These are phyloP conservation scores for Lathyrus sativus DNA, from an alignment of 306 rosid genomes.

Conservation along the genomic window DNA sequence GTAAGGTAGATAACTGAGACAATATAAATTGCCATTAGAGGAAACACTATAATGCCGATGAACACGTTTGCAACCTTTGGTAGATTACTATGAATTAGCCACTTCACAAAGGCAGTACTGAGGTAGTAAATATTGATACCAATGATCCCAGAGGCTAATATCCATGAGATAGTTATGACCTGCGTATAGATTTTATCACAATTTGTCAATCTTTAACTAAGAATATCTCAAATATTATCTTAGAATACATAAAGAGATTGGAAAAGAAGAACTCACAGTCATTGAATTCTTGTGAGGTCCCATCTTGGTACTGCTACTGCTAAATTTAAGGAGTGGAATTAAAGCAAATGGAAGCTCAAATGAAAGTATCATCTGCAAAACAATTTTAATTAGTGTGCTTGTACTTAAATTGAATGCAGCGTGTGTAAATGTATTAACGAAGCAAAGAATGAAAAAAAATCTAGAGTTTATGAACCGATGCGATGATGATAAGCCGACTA, in stretches of 20 bases:
- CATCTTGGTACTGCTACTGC: constrained; percentile 78
- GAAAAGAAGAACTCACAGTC: constrained; percentile 37
- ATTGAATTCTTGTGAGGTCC: constrained; percentile 81
- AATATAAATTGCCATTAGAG: constrained; percentile 68
- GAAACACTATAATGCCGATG: constrained; percentile 73
- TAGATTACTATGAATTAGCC: constrained; percentile 67
- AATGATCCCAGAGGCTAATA: constrained; percentile 64
- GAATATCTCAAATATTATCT: no score
- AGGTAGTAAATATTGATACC: constrained; percentile 83
- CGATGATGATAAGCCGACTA: constrained; percentile 55
- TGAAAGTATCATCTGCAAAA: constrained; percentile 85
- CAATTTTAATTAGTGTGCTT: neutral
- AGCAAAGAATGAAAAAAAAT: neutral
- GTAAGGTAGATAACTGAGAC: constrained; percentile 59
- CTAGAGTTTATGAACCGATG: constrained; percentile 58
- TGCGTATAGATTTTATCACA: constrained; percentile 36
- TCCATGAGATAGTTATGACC: constrained; percentile 73
- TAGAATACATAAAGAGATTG: neutral
- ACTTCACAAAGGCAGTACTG: constrained; percentile 61
- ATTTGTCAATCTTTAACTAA: neutral
- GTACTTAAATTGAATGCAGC: neutral
- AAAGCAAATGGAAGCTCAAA: constrained; percentile 90
- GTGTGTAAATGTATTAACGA: neutral
- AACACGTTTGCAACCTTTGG: constrained; percentile 68
- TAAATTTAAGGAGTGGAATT: constrained; percentile 87